A percentile compares a stretch with the other conserved stretches of the same genome.
phyloP scores from a whole-genome alignment of 306 rosid genomes.

The Carpinus fangiana region DNA sequence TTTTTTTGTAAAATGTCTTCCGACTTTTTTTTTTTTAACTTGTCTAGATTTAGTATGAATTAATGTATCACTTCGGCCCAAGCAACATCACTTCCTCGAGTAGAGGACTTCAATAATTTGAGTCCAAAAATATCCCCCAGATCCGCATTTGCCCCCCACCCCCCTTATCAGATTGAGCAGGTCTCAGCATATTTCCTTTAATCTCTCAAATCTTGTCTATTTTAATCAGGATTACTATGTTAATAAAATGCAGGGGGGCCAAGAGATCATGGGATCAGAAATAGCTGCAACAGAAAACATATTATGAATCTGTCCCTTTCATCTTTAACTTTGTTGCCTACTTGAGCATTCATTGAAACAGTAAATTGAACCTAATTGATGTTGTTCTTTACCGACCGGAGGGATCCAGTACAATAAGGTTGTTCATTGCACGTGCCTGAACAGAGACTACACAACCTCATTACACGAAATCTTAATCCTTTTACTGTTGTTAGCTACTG shows the following conservation, averaged over 20 bases:
- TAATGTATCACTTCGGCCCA: not conserved
- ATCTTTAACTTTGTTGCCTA: constrained; percentile 2
- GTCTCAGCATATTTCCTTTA: constrained; percentile 49
- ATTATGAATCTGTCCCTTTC: constrained; percentile 5
- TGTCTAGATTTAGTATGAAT: not conserved
- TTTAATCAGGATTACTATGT: constrained; percentile 16
- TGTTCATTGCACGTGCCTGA: no score
- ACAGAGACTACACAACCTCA: no score
- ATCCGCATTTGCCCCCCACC: constrained; percentile 9
- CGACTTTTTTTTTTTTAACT: not conserved
- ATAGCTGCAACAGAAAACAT: not conserved
- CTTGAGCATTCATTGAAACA: constrained; percentile 4
- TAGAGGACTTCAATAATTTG: not conserved
- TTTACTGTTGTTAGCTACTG: no score
- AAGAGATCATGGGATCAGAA: constrained; percentile 40
- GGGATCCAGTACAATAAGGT: no score
- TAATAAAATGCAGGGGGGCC: constrained; percentile 29
- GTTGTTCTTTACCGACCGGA: not conserved
- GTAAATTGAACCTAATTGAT: not conserved
- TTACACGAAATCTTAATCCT: no score
- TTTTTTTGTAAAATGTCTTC: no score
- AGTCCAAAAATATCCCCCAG: not conserved
- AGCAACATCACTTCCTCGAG: not conserved
- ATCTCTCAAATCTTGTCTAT: constrained; percentile 27
- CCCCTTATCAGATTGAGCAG: constrained; percentile 10